Evolutionary conservation across 1,139 yeast species (phyloP).

Genomic region (Torulaspora pretoriensis): DNA sequence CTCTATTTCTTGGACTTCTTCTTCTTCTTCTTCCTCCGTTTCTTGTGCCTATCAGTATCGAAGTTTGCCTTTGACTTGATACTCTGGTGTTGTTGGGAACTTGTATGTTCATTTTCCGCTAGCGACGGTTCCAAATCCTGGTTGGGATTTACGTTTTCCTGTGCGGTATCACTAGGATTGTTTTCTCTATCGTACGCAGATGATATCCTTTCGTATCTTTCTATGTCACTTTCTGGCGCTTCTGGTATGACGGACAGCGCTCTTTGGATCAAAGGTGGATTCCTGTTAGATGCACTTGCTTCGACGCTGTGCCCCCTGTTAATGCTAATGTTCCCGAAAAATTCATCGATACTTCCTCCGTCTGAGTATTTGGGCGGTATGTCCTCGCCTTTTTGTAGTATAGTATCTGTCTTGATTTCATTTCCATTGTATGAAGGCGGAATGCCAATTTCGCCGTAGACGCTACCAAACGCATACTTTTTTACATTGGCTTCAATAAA

Average conservation of each 20-base stretch:
- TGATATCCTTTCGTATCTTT: slow-evolving; percentile 24
- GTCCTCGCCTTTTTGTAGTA: slow-evolving; percentile 69
- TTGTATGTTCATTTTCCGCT: neutral
- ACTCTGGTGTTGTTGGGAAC: slow-evolving; percentile 4
- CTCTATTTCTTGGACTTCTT: slow-evolving; percentile 18
- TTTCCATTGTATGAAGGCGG: slow-evolving; percentile 67
- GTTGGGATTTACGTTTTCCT: slow-evolving; percentile 5
- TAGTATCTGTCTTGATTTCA: slow-evolving; percentile 49
- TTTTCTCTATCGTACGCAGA: slow-evolving; percentile 25
- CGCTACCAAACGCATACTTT: slow-evolving; percentile 86
- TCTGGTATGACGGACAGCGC: slow-evolving; percentile 7
- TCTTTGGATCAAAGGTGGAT: neutral
- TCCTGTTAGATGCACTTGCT: slow-evolving; percentile 6
- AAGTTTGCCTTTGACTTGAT: slow-evolving; percentile 1
- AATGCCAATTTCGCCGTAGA: slow-evolving; percentile 65
- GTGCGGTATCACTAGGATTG: slow-evolving; percentile 12
- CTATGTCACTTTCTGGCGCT: slow-evolving; percentile 9
- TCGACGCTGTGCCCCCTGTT: slow-evolving; percentile 13
- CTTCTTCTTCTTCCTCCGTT: slow-evolving; percentile 28
- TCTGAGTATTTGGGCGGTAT: slow-evolving; percentile 66
- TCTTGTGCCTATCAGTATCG: slow-evolving; percentile 14
- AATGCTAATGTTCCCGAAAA: slow-evolving; percentile 45
- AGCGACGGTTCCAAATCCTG: neutral
- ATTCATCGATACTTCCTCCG: slow-evolving; percentile 48
- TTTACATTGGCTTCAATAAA: slow-evolving; percentile 88